phyloP scores from a whole-genome alignment of 2,329 filamentous ascomycete species.

The Diaporthe sp. region DNA sequence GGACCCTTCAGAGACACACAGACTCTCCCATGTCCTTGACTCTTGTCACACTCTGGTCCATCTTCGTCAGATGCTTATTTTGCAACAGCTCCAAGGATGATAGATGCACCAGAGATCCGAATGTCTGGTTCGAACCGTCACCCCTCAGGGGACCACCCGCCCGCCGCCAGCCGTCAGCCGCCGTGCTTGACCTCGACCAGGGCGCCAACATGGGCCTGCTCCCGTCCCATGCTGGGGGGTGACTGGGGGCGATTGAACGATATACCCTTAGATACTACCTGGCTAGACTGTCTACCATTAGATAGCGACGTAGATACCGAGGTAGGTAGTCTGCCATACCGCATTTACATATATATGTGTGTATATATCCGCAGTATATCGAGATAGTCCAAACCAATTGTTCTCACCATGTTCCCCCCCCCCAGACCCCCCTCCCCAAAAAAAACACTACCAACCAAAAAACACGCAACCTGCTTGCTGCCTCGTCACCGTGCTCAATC shows the following conservation, averaged over 20 bases:
- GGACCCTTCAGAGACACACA: background rate
- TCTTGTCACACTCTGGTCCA: slow-evolving; percentile 26
- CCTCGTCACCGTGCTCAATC: background rate
- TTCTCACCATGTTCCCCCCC: background rate
- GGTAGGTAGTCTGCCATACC: background rate
- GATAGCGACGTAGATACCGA: too few species aligned
- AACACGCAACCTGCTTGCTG: too few species aligned
- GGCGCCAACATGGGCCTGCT: slow-evolving; percentile 36
- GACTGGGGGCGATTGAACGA: background rate
- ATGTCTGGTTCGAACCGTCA: slow-evolving; percentile 37
- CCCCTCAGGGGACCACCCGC: background rate
- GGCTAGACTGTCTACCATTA: background rate
- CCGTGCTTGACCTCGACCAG: slow-evolving; percentile 29
- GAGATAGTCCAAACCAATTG: background rate
- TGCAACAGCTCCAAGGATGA: slow-evolving; percentile 33
- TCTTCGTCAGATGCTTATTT: slow-evolving; percentile 35
- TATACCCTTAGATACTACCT: background rate
- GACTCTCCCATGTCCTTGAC: slow-evolving; percentile 28
- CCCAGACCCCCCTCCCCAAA: too few species aligned
- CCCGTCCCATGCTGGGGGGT: slow-evolving; percentile 8
- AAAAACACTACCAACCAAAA: too few species aligned
- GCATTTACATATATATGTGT: background rate
- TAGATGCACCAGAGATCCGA: slow-evolving; percentile 39
- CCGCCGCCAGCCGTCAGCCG: slow-evolving; percentile 35
- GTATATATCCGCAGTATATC: background rate